Evolutionary conservation across 306 rosid species (phyloP), one percentile per base, ranked within the genome.

Genomic region (Dryas octopetala): DNA sequence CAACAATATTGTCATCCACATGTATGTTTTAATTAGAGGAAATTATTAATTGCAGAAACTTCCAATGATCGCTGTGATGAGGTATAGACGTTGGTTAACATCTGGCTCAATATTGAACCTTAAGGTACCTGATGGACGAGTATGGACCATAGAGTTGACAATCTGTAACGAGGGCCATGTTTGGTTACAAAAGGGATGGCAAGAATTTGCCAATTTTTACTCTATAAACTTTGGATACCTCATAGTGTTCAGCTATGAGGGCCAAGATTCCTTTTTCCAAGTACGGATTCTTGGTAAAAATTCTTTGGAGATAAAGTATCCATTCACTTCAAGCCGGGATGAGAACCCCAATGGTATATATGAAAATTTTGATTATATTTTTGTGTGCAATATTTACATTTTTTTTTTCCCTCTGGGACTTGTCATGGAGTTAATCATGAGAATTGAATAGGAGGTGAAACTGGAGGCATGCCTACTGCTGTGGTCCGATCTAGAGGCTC

Each of bases 141-240:
- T 11, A 14, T 68, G 72, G 72, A 44, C 4, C 0, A 4, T 49
- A 68, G 58, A 19, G 7, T 28, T 49, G 45, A 49, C 19, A 7
- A 23, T 32, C 38, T 32, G 57, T 13, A 28, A 16, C 19, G 43
- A 47, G 5, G 71, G 44, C 16, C 14, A 48, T 19, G 57, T 67
- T 67, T 67, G 53, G 70, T 48, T 67, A 48, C n/a, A 10, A 26
- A 48, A 67, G 9, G 72, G 72, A 58, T 68, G 72, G 72, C 51
- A 45, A 49, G 4, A 48, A 14, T 68, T 68, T 4, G 59, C 72
- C 26, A 38, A 68, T 4, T 49, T 48, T 49, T 67, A 67, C 71
- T 67, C 44, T 6, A 9, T 48, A 47, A 43, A 11, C 23, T 15
- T 19, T 47, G 44, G 57, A 7, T 23, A 11, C 45, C 4, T 26